A percentile compares a stretch with the other conserved stretches of the same genome.
Conservation (phyloP, 148 eudicot species). For the Camellia japonica region DNA sequence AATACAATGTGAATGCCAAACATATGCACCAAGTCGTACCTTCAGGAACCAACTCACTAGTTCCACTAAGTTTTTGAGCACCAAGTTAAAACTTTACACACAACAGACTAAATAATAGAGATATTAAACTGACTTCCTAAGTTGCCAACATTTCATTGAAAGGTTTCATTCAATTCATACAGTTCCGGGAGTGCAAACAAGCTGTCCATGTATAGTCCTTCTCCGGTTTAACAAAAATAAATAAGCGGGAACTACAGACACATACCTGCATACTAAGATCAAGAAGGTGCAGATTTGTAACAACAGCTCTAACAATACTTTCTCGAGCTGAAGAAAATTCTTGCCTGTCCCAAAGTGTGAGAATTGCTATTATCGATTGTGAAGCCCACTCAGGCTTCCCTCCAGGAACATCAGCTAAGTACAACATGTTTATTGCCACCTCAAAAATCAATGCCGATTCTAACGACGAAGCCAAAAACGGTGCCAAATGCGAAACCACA, state of each 20-base stretch:
- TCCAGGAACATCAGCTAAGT: slow-evolving; percentile 96
- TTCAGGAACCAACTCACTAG: background rate
- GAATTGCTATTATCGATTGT: slow-evolving; percentile 74
- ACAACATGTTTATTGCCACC: slow-evolving; percentile 92
- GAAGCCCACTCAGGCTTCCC: slow-evolving; percentile 99
- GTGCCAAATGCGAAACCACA: slow-evolving; percentile 89
- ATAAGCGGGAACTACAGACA: background rate
- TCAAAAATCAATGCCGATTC: slow-evolving; percentile 94
- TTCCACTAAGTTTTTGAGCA: background rate
- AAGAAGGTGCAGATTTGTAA: slow-evolving; percentile 86
- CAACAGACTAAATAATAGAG: too few relatives aligned
- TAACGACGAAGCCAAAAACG: slow-evolving; percentile 69
- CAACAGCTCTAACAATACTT: slow-evolving; percentile 97
- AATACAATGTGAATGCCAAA: too few relatives aligned
- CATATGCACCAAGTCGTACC: background rate
- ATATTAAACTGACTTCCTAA: background rate
- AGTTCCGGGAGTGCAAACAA: slow-evolving; percentile 7
- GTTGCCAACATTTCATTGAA: background rate
- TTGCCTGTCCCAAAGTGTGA: slow-evolving; percentile 99
- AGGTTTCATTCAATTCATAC: background rate
- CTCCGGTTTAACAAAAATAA: background rate
- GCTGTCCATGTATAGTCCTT: background rate
- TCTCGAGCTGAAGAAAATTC: slow-evolving; percentile 93
- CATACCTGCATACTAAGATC: slow-evolving; percentile 97
- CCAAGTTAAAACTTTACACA: background rate